phyloP scores from a whole-genome alignment of 2,329 filamentous ascomycete species.

The Nemania diffusa region DNA sequence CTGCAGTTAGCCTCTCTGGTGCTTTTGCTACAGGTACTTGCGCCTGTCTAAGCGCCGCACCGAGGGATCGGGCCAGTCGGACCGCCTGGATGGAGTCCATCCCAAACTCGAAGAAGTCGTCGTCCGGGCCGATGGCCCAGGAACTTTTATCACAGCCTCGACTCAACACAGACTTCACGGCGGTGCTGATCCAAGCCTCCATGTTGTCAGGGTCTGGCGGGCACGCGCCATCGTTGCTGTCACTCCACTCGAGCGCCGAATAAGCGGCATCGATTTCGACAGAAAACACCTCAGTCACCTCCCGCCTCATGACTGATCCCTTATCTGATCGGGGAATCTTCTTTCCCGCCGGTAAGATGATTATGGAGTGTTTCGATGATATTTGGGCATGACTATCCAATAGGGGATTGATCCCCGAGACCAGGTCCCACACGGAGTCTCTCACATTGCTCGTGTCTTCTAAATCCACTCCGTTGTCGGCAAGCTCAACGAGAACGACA shows the following conservation, averaged over 20 bases:
- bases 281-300: slow-evolving; percentile 32
- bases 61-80: slow-evolving; percentile 37
- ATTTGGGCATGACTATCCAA: slow-evolving; percentile 39
- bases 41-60: slow-evolving; percentile 3
- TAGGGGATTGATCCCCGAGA: slow-evolving; percentile 27
- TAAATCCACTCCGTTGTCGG: background rate
- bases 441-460: background rate
- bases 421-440: slow-evolving; percentile 29
- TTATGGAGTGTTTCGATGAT: slow-evolving; percentile 27
- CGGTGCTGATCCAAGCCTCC: slow-evolving; percentile 27
- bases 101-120: slow-evolving; percentile 47
- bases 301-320: slow-evolving; percentile 35
- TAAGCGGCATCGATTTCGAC: slow-evolving; percentile 41
- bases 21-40: background rate
- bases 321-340: slow-evolving; percentile 38
- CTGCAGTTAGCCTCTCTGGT: slow-evolving; percentile 14
- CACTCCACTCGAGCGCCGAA: slow-evolving; percentile 32
- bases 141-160: slow-evolving; percentile 23
- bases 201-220: slow-evolving; percentile 24
- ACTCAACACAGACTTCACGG: slow-evolving; percentile 26
- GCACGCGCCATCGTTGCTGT: slow-evolving; percentile 8
- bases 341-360: slow-evolving; percentile 31
- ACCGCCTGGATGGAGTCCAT: slow-evolving; percentile 49
- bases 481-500: slow-evolving; percentile 35
- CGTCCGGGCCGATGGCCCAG: slow-evolving; percentile 24